Base-by-base conservation (phyloP, 2,329 filamentous ascomycete species). In the Cryphonectria carpinicola region DNA sequence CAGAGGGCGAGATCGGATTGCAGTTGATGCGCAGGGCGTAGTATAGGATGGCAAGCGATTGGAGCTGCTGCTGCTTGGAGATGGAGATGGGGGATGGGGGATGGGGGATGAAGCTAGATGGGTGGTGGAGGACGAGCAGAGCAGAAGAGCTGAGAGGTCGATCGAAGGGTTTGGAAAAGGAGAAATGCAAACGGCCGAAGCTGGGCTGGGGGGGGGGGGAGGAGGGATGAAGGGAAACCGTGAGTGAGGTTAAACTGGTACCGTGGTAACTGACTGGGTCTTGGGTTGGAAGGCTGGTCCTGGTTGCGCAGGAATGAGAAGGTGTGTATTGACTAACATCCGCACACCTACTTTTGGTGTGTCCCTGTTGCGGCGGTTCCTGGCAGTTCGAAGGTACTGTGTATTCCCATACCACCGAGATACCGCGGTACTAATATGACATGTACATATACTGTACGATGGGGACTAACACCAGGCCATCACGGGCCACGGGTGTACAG, bases 11-110 rank as follows among this genome's bases (percentile, higher is more conserved):
- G 39, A 19, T 65, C 25, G 63, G 49, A 70, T 66, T 61, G 61
- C 68, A 62, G 67, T 32, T 54, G 56, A 60, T 72, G 69, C 67
- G 70, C 70, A 66, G 67, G 25, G 35, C 28, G 63, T 7, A 19
- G 22, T 41, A 46, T 28, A 49, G 37, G 63, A 28, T 25, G 28
- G 52, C 63, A 63, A 70, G 49, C 46, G 62, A 39, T 32, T 65
- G 65, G 35, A 64, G 22, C 35, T 41, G 6, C 25, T 52, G 46
- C 25, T 28, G 46, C 46, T 68, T 52, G 37, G 22, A n/a, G 43
- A 32, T 49, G 62, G 46, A n/a, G 46, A 49, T 52, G 25, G 41
- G 11, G 11, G 37, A 39, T 39, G 37, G 8, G 58, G 58, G 37
- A 7, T 32, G 1, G 22, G 60, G n/a, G 56, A 64, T 69, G 68